Conservation (phyloP, 2,329 filamentous ascomycete genomes). For the Paecilomyces fulvus region DNA sequence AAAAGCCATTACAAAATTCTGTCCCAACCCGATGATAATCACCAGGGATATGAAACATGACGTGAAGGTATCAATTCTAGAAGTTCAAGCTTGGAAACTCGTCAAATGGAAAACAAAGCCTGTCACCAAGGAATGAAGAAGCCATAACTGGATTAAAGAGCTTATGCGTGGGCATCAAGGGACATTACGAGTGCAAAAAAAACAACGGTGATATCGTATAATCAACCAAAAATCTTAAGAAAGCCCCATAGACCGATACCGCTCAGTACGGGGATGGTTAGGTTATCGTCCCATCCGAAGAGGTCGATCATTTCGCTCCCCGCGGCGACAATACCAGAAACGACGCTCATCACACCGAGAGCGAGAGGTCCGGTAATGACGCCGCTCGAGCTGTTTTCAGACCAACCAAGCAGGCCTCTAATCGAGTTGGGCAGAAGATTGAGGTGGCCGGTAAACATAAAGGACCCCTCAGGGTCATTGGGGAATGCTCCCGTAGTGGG, state of each 20-base stretch:
- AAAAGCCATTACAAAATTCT: background rate
- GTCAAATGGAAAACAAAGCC: background rate
- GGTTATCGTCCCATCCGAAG: constrained; percentile 93
- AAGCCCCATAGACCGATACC: constrained; percentile 86
- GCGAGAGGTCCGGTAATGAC: constrained; percentile 64
- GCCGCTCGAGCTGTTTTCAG: constrained; percentile 41
- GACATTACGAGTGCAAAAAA: background rate
- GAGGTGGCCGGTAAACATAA: constrained; percentile 74
- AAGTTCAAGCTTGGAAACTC: background rate
- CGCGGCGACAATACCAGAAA: constrained; percentile 81
- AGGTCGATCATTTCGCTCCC: constrained; percentile 85
- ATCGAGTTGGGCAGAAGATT: constrained; percentile 54
- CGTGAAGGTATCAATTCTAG: background rate
- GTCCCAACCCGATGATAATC: background rate
- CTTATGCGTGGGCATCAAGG: background rate
- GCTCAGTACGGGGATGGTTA: constrained; percentile 90
- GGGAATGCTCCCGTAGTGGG: constrained; percentile 59
- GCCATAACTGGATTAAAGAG: background rate
- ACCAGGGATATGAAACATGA: background rate
- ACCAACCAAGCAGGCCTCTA: constrained; percentile 54
- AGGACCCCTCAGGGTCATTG: constrained; percentile 59
- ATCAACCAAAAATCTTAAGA: constrained; percentile 67
- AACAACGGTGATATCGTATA: background rate
- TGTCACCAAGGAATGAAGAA: background rate
- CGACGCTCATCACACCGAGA: constrained; percentile 70